Base-by-base conservation (phyloP, 495 filamentous ascomycete species). In the Penicillium bialowiezense region DNA sequence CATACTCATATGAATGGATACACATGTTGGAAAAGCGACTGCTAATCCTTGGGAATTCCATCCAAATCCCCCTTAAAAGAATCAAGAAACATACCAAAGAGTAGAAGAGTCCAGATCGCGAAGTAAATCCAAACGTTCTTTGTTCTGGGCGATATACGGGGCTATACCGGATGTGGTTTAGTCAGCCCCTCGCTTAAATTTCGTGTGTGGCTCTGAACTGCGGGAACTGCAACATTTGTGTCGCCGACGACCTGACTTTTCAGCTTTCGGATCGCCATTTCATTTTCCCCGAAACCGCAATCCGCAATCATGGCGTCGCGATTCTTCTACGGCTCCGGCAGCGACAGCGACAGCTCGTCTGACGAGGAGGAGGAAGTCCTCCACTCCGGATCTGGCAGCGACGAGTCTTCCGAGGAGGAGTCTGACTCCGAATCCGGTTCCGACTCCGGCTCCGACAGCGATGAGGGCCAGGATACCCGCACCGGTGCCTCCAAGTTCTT, bases 291-390 rank as follows among this genome's bases (percentile, higher is more conserved):
- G 45, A 48, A 48, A 48, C 45, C 24, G 45, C 17, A 55, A 58
- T 36, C 63, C 62, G 59, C 68, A 60, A 74, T 41, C 26, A 48
- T 48, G 57, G 70, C 70, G 72, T 97, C 93, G 82, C 88, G 92
- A 68, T 98, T 98, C 77, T 97, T 97, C 82, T 87, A 90, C 72
- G 85, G 85, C 59, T 87, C 86, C 69, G 88, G 90, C 74, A 91
- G 90, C 78, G 91, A 90, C 73, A 93, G 89, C 68, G 78, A 82
- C 64, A 76, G 70, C 62, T 76, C 73, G 67, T 95, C 88, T 65
- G 88, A 87, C 52, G 90, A 95, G 64, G 92, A 96, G 72, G 87
- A 91, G 74, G 88, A 92, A 72, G 79, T 95, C 67, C 91, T 92
- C 80, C 85, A 83, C 55, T 84, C 82, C 57, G 81, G 82, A 55